Conservation (phyloP, 2,329 filamentous ascomycete genomes). For the Nothophaeocryptopus gaeumannii region DNA sequence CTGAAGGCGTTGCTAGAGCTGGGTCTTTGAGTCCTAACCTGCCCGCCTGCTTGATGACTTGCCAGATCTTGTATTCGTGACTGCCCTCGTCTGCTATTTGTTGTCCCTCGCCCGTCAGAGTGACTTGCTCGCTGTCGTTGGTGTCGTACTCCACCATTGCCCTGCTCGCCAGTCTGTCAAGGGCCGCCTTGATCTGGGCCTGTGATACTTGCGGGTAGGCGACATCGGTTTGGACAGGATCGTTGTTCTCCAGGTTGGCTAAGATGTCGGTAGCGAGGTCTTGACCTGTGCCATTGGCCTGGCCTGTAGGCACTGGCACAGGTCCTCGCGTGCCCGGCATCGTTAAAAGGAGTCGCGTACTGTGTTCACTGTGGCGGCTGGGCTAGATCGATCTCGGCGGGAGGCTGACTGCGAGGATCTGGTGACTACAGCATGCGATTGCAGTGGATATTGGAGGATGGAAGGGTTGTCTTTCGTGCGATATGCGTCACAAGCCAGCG, state of each 20-base stretch:
- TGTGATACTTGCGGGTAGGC: constrained; percentile 36
- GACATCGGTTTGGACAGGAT: constrained; percentile 31
- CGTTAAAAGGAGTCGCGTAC: neutral
- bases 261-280: constrained; percentile 76
- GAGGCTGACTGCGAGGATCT: no score
- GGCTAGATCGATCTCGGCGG: no score
- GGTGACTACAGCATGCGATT: no score
- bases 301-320: constrained; percentile 42
- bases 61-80: constrained; percentile 53
- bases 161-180: constrained; percentile 80
- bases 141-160: constrained; percentile 86
- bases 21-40: constrained; percentile 48
- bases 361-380: no score
- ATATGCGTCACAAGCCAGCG: no score
- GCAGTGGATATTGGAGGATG: no score
- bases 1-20: constrained; percentile 67
- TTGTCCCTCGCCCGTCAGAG: constrained; percentile 77
- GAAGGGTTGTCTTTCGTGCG: no score
- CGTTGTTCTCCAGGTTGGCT: constrained; percentile 57
- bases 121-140: constrained; percentile 72
- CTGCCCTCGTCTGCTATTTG: constrained; percentile 59
- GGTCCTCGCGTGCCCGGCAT: constrained; percentile 40
- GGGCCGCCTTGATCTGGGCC: constrained; percentile 70
- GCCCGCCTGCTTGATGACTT: constrained; percentile 45
- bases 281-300: constrained; percentile 33